Evolutionary conservation across 2,329 filamentous ascomycete species (phyloP).

Genomic region (Pseudogymnoascus pannorum): DNA sequence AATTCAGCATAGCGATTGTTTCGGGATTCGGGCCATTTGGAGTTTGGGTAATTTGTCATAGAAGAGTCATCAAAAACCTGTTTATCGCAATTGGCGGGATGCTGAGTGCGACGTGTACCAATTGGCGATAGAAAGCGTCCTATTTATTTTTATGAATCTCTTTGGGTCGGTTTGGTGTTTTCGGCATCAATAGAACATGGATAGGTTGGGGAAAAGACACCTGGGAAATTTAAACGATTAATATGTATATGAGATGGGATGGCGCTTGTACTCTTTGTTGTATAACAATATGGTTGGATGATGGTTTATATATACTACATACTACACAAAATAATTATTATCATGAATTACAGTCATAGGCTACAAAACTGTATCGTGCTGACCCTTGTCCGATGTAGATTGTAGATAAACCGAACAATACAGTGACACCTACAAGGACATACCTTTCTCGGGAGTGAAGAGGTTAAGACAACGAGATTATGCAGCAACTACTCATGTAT

Average conservation of each 20-base stretch:
- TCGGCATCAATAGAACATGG: background rate
- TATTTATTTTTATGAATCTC: background rate
- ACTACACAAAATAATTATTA: background rate
- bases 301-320: background rate
- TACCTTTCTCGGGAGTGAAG: too few relatives aligned
- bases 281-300: slow-evolving; percentile 1
- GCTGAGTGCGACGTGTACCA: slow-evolving; percentile 2
- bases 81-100: slow-evolving; percentile 4
- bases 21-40: background rate
- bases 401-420: background rate
- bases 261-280: slow-evolving; percentile 6
- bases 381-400: background rate
- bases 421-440: too few relatives aligned
- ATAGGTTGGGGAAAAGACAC: background rate
- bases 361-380: background rate
- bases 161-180: background rate
- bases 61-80: slow-evolving; percentile 7
- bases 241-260: background rate
- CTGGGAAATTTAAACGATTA: background rate
- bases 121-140: background rate
- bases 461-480: background rate
- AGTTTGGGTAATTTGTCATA: slow-evolving; percentile 1
- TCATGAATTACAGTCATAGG: background rate
- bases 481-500: background rate
- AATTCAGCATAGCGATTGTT: slow-evolving; percentile 5